Conservation (phyloP, 2,329 filamentous ascomycete species). For the Diaporthe sp. region DNA sequence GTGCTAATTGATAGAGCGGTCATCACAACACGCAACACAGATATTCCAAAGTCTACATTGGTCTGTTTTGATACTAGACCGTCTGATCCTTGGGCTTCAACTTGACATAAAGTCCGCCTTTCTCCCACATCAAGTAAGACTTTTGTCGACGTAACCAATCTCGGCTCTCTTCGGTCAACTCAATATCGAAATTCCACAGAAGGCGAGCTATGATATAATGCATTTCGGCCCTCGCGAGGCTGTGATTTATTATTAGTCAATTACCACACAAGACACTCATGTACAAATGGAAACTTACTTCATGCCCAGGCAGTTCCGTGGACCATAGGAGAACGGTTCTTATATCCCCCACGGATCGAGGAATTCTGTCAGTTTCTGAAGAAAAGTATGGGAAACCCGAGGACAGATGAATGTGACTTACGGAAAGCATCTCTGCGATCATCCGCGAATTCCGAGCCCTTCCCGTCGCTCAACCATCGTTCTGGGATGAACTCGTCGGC, state of each 20-base stretch:
- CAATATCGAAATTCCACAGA: slow-evolving; percentile 57
- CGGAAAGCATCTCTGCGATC: slow-evolving; percentile 51
- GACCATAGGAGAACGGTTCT: slow-evolving; percentile 56
- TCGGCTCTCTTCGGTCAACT: slow-evolving; percentile 41
- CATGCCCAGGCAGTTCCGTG: slow-evolving; percentile 58
- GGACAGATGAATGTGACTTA: no score
- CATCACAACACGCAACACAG: neutral
- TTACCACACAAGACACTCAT: neutral
- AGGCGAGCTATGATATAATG: slow-evolving; percentile 55
- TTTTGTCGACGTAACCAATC: slow-evolving; percentile 12
- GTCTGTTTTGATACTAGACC: neutral
- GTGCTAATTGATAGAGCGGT: neutral
- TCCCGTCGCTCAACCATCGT: slow-evolving; percentile 50
- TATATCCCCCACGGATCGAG: no score
- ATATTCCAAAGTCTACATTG: neutral
- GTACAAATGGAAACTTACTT: slow-evolving; percentile 49
- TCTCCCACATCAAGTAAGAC: slow-evolving; percentile 23
- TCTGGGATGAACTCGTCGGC: slow-evolving; percentile 57
- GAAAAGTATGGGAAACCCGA: no score
- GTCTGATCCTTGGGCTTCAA: neutral
- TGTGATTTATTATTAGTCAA: slow-evolving; percentile 35
- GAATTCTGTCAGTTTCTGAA: no score
- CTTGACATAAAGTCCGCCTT: slow-evolving; percentile 2
- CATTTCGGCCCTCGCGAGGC: slow-evolving; percentile 60
- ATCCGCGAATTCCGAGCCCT: slow-evolving; percentile 42